These are phyloP conservation scores for Cupressus sempervirens DNA, from an alignment of 75 land plant genomes.

Conservation along the genomic window DNA sequence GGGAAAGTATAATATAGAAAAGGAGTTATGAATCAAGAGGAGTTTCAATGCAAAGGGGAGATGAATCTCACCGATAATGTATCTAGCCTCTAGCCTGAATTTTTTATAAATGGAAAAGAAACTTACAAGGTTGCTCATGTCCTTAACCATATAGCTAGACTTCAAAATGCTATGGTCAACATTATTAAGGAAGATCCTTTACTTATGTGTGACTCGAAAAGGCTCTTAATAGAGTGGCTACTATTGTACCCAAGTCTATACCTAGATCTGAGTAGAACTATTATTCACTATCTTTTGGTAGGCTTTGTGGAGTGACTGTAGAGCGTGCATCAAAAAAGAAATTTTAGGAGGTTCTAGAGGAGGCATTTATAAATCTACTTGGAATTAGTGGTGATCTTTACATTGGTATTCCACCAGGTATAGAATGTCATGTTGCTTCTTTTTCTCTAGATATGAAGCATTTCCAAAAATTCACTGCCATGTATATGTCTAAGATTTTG, in stretches of 20 bases:
- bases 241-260: conserved; percentile 58
- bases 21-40: no score
- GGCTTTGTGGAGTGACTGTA: conserved; percentile 93
- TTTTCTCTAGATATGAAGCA: conserved; percentile 64
- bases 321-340: no score
- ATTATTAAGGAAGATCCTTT: conserved; percentile 63
- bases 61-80: no score
- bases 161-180: conserved; percentile 77
- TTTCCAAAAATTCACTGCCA: conserved; percentile 22
- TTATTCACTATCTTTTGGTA: conserved; percentile 86
- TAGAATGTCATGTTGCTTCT: no score
- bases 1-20: no score
- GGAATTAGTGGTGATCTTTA: no score
- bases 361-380: no score
- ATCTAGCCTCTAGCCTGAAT: no score
- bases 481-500: neutral
- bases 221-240: conserved; percentile 49
- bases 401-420: no score
- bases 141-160: conserved; percentile 88
- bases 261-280: conserved; percentile 78
- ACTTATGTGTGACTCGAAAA: conserved; percentile 70
- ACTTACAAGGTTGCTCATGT: conserved; percentile 96
- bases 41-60: no score
- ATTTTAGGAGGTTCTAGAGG: no score
- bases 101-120: no score